phyloP scores from a whole-genome alignment of 2,329 filamentous ascomycete species.

The Monilinia laxa region DNA sequence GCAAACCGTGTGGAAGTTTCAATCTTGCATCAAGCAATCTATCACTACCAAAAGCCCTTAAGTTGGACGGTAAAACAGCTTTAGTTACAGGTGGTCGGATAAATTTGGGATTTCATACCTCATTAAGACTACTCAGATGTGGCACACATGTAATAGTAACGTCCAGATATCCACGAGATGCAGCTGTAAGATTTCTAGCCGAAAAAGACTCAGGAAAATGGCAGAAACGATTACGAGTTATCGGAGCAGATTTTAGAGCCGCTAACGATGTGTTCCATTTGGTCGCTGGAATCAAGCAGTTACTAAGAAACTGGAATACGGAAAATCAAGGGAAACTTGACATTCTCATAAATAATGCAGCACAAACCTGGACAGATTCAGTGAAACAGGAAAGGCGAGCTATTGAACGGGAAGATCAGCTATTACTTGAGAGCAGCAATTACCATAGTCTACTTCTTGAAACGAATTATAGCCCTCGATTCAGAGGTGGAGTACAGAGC shows the following conservation, averaged over 20 bases:
- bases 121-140: conserved; percentile 25
- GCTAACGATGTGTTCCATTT: conserved; percentile 15
- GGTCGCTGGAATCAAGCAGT: not conserved
- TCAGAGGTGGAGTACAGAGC: conserved; percentile 10
- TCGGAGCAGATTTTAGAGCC: conserved; percentile 20
- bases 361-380: conserved; percentile 29
- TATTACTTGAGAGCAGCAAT: not conserved
- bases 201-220: conserved; percentile 24
- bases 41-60: conserved; percentile 26
- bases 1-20: conserved; percentile 28
- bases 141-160: conserved; percentile 29
- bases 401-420: conserved; percentile 21
- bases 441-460: not conserved
- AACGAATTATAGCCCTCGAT: conserved; percentile 8
- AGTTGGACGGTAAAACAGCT: conserved; percentile 25
- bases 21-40: conserved; percentile 27
- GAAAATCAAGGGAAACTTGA: conserved; percentile 21
- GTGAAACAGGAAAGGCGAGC: conserved; percentile 24
- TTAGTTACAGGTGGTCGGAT: conserved; percentile 28
- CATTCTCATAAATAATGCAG: conserved; percentile 31
- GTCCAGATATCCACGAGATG: conserved; percentile 28
- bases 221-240: conserved; percentile 22
- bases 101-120: conserved; percentile 28
- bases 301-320: not conserved
- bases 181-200: conserved; percentile 23